Evolutionary conservation across 306 rosid genomes (phyloP), one percentile per base, ranked within the genome.

Genomic region (Vigna hirtella): DNA sequence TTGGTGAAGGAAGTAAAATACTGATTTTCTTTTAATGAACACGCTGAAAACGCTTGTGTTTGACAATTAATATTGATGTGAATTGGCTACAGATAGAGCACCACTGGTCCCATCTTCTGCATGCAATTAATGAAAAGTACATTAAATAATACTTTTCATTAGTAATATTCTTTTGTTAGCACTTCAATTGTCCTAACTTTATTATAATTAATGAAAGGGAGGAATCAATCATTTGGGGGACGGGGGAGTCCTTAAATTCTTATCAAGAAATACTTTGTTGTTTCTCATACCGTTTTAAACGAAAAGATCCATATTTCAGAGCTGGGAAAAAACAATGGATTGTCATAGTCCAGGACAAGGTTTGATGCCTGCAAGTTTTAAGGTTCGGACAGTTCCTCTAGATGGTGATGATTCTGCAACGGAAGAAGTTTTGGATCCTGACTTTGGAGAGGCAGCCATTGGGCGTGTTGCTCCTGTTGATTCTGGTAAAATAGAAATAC

Each of bases 301-400:
- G 20, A 9, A 71, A 15, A 3, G 15, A 70, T 79, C 50, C 50
- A 73, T 56, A 76, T 70, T 81, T 59, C 88, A 93, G 97, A 93
- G 97, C 87, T 93, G 97, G 97, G 97, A 93, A 89, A 93, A 93
- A 85, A 93, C 97, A 70, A 90, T 93, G 87, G 96, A 90, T 82
- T 93, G 97, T 75, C 92, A 93, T 70, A 93, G 98, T 81, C 93
- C 98, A 64, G 98, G 98, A 74, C 96, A 93, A 89, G 97, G 98
- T 78, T 71, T 90, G 83, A 93, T 90, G 98, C 98, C 98, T 50
- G 98, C 96, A 82, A 93, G 97, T 81, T 93, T 93, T 77, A 93
- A 93, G 87, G 93, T 90, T 51, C 89, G 94, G 20, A 89, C 93
- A 68, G 91, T 90, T 86, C 96, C 98, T 63, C 71, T 93, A 66